A percentile compares a stretch with the other conserved stretches of the same genome.
phyloP scores from a whole-genome alignment of 176 grass and related monocot genomes.

The Cocos nucifera region DNA sequence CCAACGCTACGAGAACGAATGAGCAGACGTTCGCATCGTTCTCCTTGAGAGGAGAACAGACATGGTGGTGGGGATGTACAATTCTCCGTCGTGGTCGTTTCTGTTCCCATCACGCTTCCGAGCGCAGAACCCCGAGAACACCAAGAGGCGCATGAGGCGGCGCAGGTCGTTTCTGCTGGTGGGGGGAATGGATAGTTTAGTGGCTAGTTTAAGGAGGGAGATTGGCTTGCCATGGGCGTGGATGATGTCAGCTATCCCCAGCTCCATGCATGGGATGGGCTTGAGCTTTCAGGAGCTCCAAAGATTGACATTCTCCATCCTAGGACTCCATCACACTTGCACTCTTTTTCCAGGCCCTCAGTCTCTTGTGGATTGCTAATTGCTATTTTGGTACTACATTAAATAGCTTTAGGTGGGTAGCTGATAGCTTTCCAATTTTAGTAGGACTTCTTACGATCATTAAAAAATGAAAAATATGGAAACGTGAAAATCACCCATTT shows the following conservation, averaged over 20 bases:
- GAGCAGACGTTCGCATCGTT: neutral
- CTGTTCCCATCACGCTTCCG: neutral
- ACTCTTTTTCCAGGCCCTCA: no score
- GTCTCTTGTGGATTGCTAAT: no score
- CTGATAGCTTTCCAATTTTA: no score
- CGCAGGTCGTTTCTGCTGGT: neutral
- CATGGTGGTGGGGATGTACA: neutral
- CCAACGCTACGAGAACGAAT: neutral
- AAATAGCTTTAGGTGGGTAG: no score
- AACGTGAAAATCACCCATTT: no score
- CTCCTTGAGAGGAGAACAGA: slow-evolving; percentile 6
- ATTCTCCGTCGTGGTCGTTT: neutral
- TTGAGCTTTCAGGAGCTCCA: no score
- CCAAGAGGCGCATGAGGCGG: slow-evolving; percentile 25
- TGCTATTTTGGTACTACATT: no score
- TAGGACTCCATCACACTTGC: no score
- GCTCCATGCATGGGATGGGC: no score
- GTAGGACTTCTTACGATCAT: no score
- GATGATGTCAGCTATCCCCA: slow-evolving; percentile 10
- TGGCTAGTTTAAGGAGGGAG: neutral
- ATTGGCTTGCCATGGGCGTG: slow-evolving; percentile 11
- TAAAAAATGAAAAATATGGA: no score
- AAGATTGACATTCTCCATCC: no score
- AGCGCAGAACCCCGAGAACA: slow-evolving; percentile 7
- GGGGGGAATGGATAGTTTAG: neutral